Evolutionary conservation across 192 early-diverging fungal species (phyloP), one percentile per base, ranked within the genome.

Genomic region (Chytriomyces sp.): DNA sequence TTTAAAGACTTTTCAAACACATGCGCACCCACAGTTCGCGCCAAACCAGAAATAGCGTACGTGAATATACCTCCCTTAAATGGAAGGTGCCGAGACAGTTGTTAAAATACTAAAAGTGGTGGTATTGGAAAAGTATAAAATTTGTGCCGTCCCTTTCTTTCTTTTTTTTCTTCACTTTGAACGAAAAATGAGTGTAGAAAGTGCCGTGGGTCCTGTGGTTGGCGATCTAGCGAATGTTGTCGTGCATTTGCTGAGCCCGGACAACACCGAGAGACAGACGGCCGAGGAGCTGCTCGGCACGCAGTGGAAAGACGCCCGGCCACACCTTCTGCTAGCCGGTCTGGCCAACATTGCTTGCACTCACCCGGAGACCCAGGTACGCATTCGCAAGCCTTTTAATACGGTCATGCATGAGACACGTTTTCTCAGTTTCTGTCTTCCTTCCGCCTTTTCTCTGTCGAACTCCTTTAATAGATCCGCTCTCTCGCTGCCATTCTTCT

Each of bases 401-500:
- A 80, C 18, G 13, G 1, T 48, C 24, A 20, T 70, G 23, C 16
- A 67, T 65, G 26, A 47, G 11, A 65, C 13, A 28, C 45, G 16
- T n/a, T 24, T 28, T 66, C 64, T 46, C 26, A 20, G 3, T 66
- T 66, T 4, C 45, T 66, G 8, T 57, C 35, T 23, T 28, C 11
- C 11, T 13, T 57, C 24, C 18, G 35, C 80, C 65, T 20, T 64
- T 77, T 46, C 20, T 35, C 50, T 45, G 7, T 45, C 75, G 68
- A 35, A 35, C 28, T 16, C 64, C 72, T 24, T n/a, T 13, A 45
- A 20, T 69, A 91, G 89, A 77, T 92, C 7, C 91, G 92, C 20
- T 87, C 89, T 8, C 90, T 92, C 75, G 83, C 92, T 3, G 80
- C 88, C 24, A 85, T 94, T 53, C 84, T 94, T 48, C 83, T 93